Evolutionary conservation across 75 land plant genomes (phyloP), one percentile per base, ranked within the genome.

Genomic region (Pinus taeda): DNA sequence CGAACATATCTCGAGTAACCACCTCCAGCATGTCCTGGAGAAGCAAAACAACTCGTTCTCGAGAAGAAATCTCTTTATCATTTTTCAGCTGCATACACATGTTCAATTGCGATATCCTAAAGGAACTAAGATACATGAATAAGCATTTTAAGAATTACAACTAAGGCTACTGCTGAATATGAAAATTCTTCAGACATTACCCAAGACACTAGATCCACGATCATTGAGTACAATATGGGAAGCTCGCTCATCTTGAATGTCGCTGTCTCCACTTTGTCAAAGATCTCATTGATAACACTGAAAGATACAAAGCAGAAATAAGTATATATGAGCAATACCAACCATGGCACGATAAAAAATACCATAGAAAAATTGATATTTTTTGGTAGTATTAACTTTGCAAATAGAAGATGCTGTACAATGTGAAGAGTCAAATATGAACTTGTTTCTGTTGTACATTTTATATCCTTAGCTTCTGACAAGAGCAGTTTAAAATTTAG

Each of bases 1-100:
- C 92, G 86, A 87, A 88, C 81, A 96, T 89, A 66, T 96, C 99
- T 64, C 84, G 81, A 18, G 90, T 94, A 8, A 90, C 88, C 58
- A 89, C 92, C 74, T 96, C 98, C 73, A 90, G 78, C 95, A 96
- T 96, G 82, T 94, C 97, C 77, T 96, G 99, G 60, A 96, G 90
- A 20, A 88, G 76, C 76, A 94, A 42, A 9, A 92, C 88, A 76
- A 90, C 99, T 36, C 65, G 60, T 71, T 88, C 88, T 60, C 85
- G 78, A 71, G 57, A n/a, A 15, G 6, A 2, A 57, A 82, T 85
- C 60, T 84, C 81, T n/a, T 75, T 71, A 26, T 83, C 80, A 75
- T 85, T 85, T 1, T 75, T 78, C 30, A 79, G 15, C 91, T 92
- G 82, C 60, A 77, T 1, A 79, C 42, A 56, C 22, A 53, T 6